phyloP scores from a whole-genome alignment of 306 rosid genomes.

The Inga leiocalycina region DNA sequence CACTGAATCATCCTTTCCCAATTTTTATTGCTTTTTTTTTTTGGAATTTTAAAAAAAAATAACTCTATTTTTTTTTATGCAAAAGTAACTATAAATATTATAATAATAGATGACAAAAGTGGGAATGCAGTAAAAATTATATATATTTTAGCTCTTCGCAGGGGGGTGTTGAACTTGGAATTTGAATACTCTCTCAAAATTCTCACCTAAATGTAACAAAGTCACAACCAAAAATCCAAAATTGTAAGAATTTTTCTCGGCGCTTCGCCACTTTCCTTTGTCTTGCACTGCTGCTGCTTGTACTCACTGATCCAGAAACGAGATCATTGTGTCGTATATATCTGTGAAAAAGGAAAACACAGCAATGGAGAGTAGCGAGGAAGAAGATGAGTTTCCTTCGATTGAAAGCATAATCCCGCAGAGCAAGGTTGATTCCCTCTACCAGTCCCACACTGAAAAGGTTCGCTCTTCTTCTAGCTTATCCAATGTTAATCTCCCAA shows the following conservation, averaged over 20 bases:
- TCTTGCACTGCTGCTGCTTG: not conserved
- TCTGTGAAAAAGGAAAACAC: not conserved
- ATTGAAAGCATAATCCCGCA: conserved; percentile 90
- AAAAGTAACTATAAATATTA: too few relatives aligned
- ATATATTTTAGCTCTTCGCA: too few relatives aligned
- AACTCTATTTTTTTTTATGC: too few relatives aligned
- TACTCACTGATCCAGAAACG: not conserved
- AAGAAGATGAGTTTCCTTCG: conserved; percentile 93
- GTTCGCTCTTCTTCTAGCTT: conserved; percentile 40
- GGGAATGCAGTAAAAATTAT: too few relatives aligned
- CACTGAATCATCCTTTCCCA: too few relatives aligned
- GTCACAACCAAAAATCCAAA: not conserved
- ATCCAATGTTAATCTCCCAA: not conserved
- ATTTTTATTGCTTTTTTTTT: too few relatives aligned
- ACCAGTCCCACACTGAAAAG: conserved; percentile 94
- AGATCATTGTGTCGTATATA: not conserved
- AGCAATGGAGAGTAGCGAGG: conserved; percentile 95
- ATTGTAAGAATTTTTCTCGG: not conserved
- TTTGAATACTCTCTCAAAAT: not conserved
- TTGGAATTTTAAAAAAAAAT: too few relatives aligned
- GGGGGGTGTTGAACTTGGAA: too few relatives aligned
- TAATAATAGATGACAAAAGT: too few relatives aligned
- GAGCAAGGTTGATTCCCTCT: conserved; percentile 83
- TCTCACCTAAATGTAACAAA: not conserved
- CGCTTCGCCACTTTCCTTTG: not conserved